Conservation (phyloP, 2,329 filamentous ascomycete genomes). For the Neofusicoccum kwambonambiense region DNA sequence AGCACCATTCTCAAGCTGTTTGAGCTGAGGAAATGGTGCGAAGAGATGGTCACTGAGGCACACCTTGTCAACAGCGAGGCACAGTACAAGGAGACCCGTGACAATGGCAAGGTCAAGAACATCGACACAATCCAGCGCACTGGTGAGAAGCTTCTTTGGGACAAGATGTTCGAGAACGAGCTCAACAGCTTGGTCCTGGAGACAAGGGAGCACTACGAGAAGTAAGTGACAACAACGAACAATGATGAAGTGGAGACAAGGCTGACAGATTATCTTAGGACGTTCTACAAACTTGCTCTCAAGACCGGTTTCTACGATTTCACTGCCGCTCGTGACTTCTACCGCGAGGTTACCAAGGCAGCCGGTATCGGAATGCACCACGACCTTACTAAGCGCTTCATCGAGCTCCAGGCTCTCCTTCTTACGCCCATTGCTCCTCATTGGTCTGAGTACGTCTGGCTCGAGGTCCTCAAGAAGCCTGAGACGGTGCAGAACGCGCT, state of each 20-base stretch:
- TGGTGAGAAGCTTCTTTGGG: slow-evolving; percentile 69
- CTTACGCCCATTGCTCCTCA: slow-evolving; percentile 85
- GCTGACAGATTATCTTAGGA: slow-evolving; percentile 23
- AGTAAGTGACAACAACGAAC: slow-evolving; percentile 42
- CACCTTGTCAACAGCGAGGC: slow-evolving; percentile 44
- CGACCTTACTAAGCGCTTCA: slow-evolving; percentile 74
- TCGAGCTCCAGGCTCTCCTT: slow-evolving; percentile 82
- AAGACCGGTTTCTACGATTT: slow-evolving; percentile 80
- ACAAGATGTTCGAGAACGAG: slow-evolving; percentile 90
- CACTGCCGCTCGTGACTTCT: slow-evolving; percentile 82
- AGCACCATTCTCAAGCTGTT: slow-evolving; percentile 84
- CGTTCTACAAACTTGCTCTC: slow-evolving; percentile 41
- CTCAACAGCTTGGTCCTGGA: slow-evolving; percentile 81
- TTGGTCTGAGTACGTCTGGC: slow-evolving; percentile 93
- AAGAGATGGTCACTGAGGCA: slow-evolving; percentile 72
- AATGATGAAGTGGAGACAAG: neutral
- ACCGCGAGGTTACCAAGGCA: slow-evolving; percentile 77
- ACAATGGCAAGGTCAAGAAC: slow-evolving; percentile 47
- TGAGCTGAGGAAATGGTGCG: slow-evolving; percentile 84
- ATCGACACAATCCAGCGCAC: slow-evolving; percentile 66
- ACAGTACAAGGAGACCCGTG: slow-evolving; percentile 42
- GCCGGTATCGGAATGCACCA: slow-evolving; percentile 84
- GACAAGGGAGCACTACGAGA: slow-evolving; percentile 73
- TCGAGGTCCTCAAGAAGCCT: slow-evolving; percentile 78
- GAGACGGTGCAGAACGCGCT: slow-evolving; percentile 74